A percentile compares a stretch with the other conserved stretches of the same genome.
Conservation (phyloP, 2,329 filamentous ascomycete species). For the Verticillium alfalfae region DNA sequence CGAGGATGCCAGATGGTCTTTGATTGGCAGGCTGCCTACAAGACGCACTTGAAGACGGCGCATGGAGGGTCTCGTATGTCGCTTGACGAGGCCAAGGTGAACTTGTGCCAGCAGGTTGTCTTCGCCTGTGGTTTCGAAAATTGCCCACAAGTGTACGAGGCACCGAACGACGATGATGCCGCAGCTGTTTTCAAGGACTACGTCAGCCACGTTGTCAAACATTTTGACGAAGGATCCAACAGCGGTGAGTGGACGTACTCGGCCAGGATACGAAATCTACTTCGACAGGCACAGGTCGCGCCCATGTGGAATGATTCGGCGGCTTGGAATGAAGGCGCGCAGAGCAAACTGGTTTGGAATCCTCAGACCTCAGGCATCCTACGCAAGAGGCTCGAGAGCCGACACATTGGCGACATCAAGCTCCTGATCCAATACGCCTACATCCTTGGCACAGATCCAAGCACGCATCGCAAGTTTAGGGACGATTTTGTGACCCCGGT, state of each 20-base stretch:
- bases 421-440: constrained; percentile 32
- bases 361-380: constrained; percentile 34
- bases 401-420: constrained; percentile 33
- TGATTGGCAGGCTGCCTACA: constrained; percentile 43
- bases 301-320: constrained; percentile 28
- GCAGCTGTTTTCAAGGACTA: constrained; percentile 35
- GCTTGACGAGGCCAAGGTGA: constrained; percentile 34
- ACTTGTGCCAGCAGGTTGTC: constrained; percentile 38
- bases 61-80: constrained; percentile 36
- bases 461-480: constrained; percentile 18
- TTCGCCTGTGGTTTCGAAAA: constrained; percentile 43
- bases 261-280: constrained; percentile 36
- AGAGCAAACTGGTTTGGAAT: constrained; percentile 25
- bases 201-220: constrained; percentile 39
- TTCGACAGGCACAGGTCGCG: constrained; percentile 30
- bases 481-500: constrained; percentile 28
- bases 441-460: constrained; percentile 27
- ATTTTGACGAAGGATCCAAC: constrained; percentile 35
- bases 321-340: constrained; percentile 25
- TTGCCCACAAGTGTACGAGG: constrained; percentile 38
- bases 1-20: constrained; percentile 37
- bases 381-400: constrained; percentile 38
- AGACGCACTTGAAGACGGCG: constrained; percentile 37
- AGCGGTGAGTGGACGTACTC: constrained; percentile 38
- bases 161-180: constrained; percentile 30